Evolutionary conservation across 140 eudicot species (phyloP).

Genomic region (Artemisia princeps): DNA sequence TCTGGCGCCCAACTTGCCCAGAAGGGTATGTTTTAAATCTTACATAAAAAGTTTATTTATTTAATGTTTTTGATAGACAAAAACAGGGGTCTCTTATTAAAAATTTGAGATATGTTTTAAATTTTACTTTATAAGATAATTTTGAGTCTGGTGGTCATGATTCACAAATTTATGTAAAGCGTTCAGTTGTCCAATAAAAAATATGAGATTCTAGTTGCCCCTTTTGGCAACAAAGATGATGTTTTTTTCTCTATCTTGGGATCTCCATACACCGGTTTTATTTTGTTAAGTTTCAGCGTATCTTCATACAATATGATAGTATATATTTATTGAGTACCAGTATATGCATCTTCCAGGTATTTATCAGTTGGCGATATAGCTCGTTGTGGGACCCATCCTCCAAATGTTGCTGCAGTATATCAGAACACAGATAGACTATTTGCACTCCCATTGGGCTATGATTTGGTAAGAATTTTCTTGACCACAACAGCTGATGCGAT

Average conservation of each 20-base stretch:
- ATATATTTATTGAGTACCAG: not conserved
- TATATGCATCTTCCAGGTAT: slow-evolving; percentile 47
- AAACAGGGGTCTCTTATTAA: not conserved
- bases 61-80: not conserved
- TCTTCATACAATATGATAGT: slow-evolving; percentile 14
- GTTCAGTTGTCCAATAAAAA: not conserved
- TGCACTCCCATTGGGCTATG: slow-evolving; percentile 72
- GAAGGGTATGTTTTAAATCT: slow-evolving; percentile 55
- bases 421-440: slow-evolving; percentile 48
- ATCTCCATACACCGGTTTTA: not conserved
- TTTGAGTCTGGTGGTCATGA: too few species aligned
- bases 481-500: not conserved
- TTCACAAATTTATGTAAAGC: too few species aligned
- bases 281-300: slow-evolving; percentile 10
- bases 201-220: slow-evolving; percentile 9
- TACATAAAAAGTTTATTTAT: too few species aligned
- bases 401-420: slow-evolving; percentile 82
- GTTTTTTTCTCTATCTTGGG: not conserved
- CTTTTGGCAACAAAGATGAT: not conserved
- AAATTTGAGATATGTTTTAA: not conserved
- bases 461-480: slow-evolving; percentile 52
- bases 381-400: slow-evolving; percentile 76
- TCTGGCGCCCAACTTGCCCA: slow-evolving; percentile 94
- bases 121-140: not conserved
- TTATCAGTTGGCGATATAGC: slow-evolving; percentile 87